phyloP scores from a whole-genome alignment of 2,329 filamentous ascomycete species.

The Colletotrichum coccodes region DNA sequence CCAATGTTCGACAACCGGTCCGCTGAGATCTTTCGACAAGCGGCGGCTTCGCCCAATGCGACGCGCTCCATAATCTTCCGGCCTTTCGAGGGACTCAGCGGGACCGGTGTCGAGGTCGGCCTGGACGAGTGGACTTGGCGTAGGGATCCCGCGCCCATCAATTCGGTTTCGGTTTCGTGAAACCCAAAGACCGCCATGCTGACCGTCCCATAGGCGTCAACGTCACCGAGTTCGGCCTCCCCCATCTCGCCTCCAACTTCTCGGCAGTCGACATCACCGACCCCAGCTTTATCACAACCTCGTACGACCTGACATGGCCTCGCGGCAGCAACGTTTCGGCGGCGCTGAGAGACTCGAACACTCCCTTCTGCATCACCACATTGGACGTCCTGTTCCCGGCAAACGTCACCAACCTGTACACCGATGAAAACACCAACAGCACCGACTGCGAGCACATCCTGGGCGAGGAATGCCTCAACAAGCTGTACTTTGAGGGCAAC shows the following conservation, averaged over 20 bases:
- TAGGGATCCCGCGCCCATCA: neutral
- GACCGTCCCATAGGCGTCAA: neutral
- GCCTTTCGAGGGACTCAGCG: neutral
- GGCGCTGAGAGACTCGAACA: neutral
- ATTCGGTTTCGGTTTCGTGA: neutral
- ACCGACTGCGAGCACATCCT: conserved; percentile 2
- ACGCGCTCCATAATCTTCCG: neutral
- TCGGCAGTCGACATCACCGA: neutral
- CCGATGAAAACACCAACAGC: neutral
- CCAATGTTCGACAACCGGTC: neutral
- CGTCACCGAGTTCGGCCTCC: conserved; percentile 3
- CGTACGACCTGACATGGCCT: conserved; percentile 15
- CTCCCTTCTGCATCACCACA: conserved; percentile 10
- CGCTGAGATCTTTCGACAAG: neutral
- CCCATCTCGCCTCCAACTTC: neutral
- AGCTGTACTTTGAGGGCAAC: neutral
- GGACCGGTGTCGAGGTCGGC: neutral
- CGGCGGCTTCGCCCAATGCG: neutral
- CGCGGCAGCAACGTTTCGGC: neutral
- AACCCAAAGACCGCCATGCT: neutral
- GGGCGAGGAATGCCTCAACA: neutral
- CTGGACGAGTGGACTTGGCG: conserved; percentile 18
- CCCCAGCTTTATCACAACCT: conserved; percentile 6
- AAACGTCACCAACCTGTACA: conserved; percentile 16
- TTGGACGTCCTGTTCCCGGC: conserved; percentile 27